Base-by-base conservation (phyloP, 73 alveolate species). In the Paramecium octaurelia region DNA sequence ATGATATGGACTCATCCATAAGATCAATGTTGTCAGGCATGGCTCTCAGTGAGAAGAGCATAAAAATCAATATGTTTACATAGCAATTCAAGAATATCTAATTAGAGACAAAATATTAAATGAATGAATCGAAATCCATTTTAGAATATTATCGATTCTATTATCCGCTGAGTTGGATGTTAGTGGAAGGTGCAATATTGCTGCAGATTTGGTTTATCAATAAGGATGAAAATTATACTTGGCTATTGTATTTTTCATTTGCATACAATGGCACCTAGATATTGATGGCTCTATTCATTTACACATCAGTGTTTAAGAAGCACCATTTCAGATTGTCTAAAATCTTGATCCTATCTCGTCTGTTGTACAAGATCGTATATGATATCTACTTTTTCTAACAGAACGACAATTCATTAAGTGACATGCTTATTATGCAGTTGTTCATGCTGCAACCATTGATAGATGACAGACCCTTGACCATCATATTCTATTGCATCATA, bases 341-440 rank as follows among this genome's bases (percentile, higher is more conserved):
- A 48, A 80, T 80, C 7, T 48, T 80, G n/a, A 80, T 80, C n/a
- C 5, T 44, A 18, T 80, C 35, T 6, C 18, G 91, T n/a, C 5
- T 48, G 27, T 43, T 80, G 9, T 80, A 80, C 12, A 80, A 80
- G 57, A 80, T 80, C 0, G 20, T 80, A 16, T 80, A 80, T 80
- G 91, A 80, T 18, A 27, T 27, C 9, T 44, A 80, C 27, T 80
- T 80, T 46, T 80, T 12, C 14, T 29, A 80, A 27, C 29, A 80
- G 3, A 80, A 80, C 44, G 24, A 42, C 24, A 80, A 80, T 80
- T 14, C 24, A 43, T 42, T 80, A 23, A 80, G 23, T 18, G 91
- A 80, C 23, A 80, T 80, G 91, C n/a, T 80, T 8, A 80, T 80
- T 11, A 80, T 80, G 91, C 24, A 80, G 24, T 80, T 80, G 24